Evolutionary conservation across 768 basidiomycete species (phyloP).

Genomic region (Pleurotus eryngii): DNA sequence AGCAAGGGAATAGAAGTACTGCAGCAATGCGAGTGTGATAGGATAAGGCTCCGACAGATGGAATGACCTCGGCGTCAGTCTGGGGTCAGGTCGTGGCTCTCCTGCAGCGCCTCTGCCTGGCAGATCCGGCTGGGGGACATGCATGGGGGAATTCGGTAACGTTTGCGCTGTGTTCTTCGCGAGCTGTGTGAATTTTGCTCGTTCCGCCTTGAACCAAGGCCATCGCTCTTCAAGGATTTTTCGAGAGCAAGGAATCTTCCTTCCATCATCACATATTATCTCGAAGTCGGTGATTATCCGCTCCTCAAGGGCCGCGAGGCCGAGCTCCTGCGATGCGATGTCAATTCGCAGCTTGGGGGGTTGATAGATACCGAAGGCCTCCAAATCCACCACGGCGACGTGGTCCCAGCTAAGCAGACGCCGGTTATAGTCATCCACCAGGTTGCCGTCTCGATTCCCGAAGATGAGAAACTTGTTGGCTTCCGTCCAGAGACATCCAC

Average conservation of each 20-base stretch:
- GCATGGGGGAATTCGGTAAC: constrained; percentile 58
- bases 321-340: constrained; percentile 77
- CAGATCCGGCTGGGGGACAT: constrained; percentile 60
- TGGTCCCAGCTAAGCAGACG: constrained; percentile 91
- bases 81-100: constrained; percentile 66
- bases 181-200: constrained; percentile 52
- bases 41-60: constrained; percentile 87
- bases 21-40: constrained; percentile 82
- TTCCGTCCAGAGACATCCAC: constrained; percentile 83
- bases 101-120: constrained; percentile 46
- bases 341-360: constrained; percentile 68
- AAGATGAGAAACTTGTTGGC: constrained; percentile 87
- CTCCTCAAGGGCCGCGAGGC: constrained; percentile 81
- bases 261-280: constrained; percentile 87
- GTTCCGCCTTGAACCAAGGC: constrained; percentile 89
- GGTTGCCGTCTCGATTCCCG: constrained; percentile 83
- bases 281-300: constrained; percentile 85
- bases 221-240: constrained; percentile 86
- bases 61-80: constrained; percentile 76
- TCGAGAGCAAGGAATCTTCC: constrained; percentile 77
- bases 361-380: constrained; percentile 95
- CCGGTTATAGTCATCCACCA: constrained; percentile 91
- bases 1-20: constrained; percentile 89
- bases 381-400: constrained; percentile 85
- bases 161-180: constrained; percentile 55